Conservation (phyloP, 257 asterid genomes). For the Solanum habrochaites region DNA sequence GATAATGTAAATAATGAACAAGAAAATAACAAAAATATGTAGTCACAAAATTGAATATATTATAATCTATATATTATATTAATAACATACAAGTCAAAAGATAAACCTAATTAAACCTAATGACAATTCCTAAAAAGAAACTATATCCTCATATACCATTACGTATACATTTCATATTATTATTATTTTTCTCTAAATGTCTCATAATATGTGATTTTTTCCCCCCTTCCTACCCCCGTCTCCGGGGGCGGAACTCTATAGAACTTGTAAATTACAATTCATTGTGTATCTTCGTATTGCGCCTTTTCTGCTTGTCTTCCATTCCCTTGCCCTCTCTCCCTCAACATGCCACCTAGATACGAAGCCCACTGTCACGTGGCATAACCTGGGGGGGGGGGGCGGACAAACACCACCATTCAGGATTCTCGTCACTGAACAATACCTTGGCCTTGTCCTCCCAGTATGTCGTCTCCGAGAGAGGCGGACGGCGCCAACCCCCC, state of each 20-base stretch:
- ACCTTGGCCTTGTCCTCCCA: too few species aligned
- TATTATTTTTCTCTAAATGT: not conserved
- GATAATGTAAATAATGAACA: not conserved
- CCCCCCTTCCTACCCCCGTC: too few species aligned
- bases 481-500: too few species aligned
- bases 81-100: constrained; percentile 8
- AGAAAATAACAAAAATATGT: not conserved
- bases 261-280: not conserved
- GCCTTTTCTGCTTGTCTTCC: too few species aligned
- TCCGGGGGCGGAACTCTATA: too few species aligned
- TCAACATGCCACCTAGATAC: too few species aligned
- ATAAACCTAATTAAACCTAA: not conserved
- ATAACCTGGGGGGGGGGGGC: too few species aligned
- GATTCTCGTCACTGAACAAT: too few species aligned
- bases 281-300: not conserved
- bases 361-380: too few species aligned
- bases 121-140: not conserved
- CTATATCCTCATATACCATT: not conserved
- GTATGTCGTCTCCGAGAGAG: too few species aligned
- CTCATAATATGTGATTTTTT: not conserved
- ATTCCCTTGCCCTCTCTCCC: too few species aligned
- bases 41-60: constrained; percentile 4
- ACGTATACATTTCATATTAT: not conserved
- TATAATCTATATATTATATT: not conserved
- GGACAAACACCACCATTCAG: too few species aligned